Base-by-base conservation (phyloP, 2,329 filamentous ascomycete species). In the Curvularia sp. region DNA sequence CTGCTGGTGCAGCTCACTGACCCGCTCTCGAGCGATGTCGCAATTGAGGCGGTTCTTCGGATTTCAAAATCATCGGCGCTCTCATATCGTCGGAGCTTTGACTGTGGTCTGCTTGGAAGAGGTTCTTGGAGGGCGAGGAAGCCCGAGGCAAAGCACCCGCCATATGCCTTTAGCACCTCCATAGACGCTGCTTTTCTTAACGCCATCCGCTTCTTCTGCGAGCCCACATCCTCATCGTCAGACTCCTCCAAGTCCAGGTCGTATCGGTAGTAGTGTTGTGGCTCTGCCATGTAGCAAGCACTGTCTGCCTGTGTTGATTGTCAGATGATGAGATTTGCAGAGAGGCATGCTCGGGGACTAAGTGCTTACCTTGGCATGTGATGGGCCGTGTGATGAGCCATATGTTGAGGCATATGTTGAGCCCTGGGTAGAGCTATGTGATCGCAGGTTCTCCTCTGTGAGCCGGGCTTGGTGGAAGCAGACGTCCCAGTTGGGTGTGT, bases 111-210 rank as follows among this genome's bases (percentile, higher is more conserved):
- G 43, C 68, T 68, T 27, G 47, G 72, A 50, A 51, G 65, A 60
- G 67, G 61, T 18, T 67, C 57, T 53, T 67, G 65, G 53, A 71
- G 66, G 5, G 67, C 67, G 38, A 71, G 59, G 41, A 71, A 71
- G n/a, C 68, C 66, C n/a, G 70, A 75, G 10, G 72, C 66, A 39
- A 73, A 71, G 57, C 68, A 68, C 10, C 73, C 73, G 12, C 66
- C 64, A 42, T 77, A 77, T 10, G 74, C 64, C 50, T 73, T 70
- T 51, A 76, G 52, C 12, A 68, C 72, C 18, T 75, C 71, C 49
- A 70, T 25, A 3, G 70, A 72, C 15, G 71, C 68, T 15, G 65
- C 62, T 49, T 64, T 67, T 38, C 65, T 61, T 38, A 72, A 48
- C 10, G 66, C 68, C 30, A 71, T 65, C 15, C 66, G 58, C 23